Evolutionary conservation across 2,329 filamentous ascomycete genomes (phyloP).

Genomic region (Blastomyces silverae): DNA sequence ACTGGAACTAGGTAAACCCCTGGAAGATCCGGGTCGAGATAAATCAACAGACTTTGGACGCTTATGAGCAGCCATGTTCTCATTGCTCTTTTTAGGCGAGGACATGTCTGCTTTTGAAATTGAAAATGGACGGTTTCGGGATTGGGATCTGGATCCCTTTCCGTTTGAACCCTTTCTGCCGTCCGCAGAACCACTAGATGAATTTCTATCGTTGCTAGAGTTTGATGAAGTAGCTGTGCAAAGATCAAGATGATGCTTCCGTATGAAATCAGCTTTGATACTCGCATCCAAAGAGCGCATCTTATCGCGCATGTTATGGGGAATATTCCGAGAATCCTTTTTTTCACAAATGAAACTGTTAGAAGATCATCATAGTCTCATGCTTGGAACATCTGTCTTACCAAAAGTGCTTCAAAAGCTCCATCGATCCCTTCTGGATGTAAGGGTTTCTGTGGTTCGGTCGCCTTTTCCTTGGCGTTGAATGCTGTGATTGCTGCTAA

Average conservation of each 20-base stretch:
- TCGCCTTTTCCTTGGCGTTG: slow-evolving; percentile 49
- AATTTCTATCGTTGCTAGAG: slow-evolving; percentile 24
- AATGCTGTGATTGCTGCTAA: slow-evolving; percentile 60
- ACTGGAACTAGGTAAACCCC: slow-evolving; percentile 48
- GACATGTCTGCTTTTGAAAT: slow-evolving; percentile 59
- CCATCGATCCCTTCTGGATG: slow-evolving; percentile 53
- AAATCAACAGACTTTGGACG: slow-evolving; percentile 66
- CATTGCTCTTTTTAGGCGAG: slow-evolving; percentile 67
- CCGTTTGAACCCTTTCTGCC: slow-evolving; percentile 17
- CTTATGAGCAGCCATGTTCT: slow-evolving; percentile 58
- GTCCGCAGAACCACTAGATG: background rate
- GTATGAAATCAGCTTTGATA: slow-evolving; percentile 93
- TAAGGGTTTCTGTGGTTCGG: slow-evolving; percentile 38
- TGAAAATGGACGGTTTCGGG: slow-evolving; percentile 71
- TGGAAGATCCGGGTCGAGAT: slow-evolving; percentile 56
- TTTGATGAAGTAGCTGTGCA: slow-evolving; percentile 44
- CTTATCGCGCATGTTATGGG: slow-evolving; percentile 86
- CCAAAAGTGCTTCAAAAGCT: slow-evolving; percentile 56
- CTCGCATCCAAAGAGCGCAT: slow-evolving; percentile 84
- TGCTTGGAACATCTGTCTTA: slow-evolving; percentile 47
- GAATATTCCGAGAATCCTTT: slow-evolving; percentile 82
- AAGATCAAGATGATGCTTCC: slow-evolving; percentile 70
- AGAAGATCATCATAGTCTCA: slow-evolving; percentile 44
- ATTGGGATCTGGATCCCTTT: slow-evolving; percentile 43
- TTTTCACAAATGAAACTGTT: slow-evolving; percentile 33